These are phyloP conservation scores for Tylopilus sp. DNA, from an alignment of 768 basidiomycete species.

Conservation along the genomic window DNA sequence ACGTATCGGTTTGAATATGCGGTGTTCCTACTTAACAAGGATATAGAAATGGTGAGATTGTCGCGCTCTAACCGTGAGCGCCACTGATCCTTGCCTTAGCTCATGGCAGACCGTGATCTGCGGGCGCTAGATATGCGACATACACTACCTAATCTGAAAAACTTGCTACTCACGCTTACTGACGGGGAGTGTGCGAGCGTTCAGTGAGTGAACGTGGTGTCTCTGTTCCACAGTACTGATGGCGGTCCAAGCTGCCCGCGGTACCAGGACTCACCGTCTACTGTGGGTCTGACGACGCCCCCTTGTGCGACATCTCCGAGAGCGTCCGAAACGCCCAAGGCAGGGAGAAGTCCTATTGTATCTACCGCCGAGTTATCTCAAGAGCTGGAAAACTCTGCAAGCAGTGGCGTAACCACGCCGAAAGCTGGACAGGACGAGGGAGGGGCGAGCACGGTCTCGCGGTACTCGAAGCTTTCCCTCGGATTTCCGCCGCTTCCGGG, in stretches of 20 bases:
- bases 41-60: conserved; percentile 81
- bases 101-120: conserved; percentile 88
- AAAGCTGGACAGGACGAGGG: conserved; percentile 38
- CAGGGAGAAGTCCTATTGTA: conserved; percentile 16
- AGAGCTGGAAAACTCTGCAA: conserved; percentile 42
- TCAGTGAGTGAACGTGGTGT: conserved; percentile 38
- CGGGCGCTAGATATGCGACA: conserved; percentile 91
- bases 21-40: conserved; percentile 93
- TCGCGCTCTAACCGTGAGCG: neutral
- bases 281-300: conserved; percentile 24
- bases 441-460: conserved; percentile 22
- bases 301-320: conserved; percentile 19
- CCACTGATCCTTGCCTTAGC: conserved; percentile 41
- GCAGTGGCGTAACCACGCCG: conserved; percentile 59
- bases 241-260: conserved; percentile 14
- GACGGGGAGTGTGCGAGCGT: conserved; percentile 54
- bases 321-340: conserved; percentile 27
- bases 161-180: conserved; percentile 81
- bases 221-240: conserved; percentile 10
- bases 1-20: conserved; percentile 97
- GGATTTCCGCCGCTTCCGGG: conserved; percentile 62
- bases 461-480: conserved; percentile 44
- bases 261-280: conserved; percentile 20
- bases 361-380: conserved; percentile 21
- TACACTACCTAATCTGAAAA: conserved; percentile 95